Percentiles rank a stretch among this genome's conserved stretches.
These are phyloP conservation scores for Xylaria intraflava DNA, from an alignment of 495 filamentous ascomycete species.

Conservation along the genomic window DNA sequence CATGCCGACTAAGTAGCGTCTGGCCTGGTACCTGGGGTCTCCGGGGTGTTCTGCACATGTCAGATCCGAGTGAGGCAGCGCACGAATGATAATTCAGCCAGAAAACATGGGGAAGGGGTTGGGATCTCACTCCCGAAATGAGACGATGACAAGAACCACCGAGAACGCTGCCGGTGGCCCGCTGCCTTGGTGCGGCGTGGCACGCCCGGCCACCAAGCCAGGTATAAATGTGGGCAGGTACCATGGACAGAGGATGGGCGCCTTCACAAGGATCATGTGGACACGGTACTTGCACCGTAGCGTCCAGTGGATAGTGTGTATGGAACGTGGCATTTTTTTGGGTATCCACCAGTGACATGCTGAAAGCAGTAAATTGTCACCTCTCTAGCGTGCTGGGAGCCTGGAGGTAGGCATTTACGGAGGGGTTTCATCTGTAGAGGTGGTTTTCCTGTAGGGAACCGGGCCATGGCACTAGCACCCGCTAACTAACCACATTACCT, in stretches of 20 bases:
- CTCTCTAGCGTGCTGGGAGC: too few relatives aligned
- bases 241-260: background rate
- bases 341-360: too few relatives aligned
- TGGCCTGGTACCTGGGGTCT: conserved; percentile 3
- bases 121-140: conserved; percentile 30
- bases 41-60: conserved; percentile 25
- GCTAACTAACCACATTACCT: too few relatives aligned
- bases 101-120: conserved; percentile 25
- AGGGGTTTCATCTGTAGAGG: too few relatives aligned
- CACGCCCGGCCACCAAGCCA: background rate
- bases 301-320: background rate
- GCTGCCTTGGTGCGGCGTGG: conserved; percentile 21
- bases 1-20: too few relatives aligned
- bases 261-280: conserved; percentile 11
- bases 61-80: conserved; percentile 24
- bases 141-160: conserved; percentile 31
- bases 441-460: too few relatives aligned
- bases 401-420: too few relatives aligned
- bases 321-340: conserved; percentile 15
- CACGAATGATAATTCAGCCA: conserved; percentile 27
- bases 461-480: too few relatives aligned
- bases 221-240: background rate
- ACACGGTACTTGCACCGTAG: conserved; percentile 1
- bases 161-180: conserved; percentile 24
- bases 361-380: too few relatives aligned